A percentile compares a stretch with the other conserved stretches of the same genome.
phyloP scores from a whole-genome alignment of 768 basidiomycete genomes.

The Leccinum pellstonianum region DNA sequence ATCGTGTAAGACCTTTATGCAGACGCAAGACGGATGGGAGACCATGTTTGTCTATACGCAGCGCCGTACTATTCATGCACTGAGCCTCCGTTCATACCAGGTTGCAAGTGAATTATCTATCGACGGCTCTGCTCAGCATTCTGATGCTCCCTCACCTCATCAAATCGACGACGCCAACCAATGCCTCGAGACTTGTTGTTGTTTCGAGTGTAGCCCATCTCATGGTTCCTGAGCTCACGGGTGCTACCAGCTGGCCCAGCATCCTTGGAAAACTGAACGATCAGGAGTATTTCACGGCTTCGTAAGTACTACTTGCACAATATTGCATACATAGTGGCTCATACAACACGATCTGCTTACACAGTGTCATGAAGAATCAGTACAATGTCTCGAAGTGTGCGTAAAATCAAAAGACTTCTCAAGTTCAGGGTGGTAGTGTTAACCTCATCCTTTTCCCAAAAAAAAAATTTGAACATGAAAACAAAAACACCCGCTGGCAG shows the following conservation, averaged over 20 bases:
- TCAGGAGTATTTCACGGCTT: slow-evolving; percentile 27
- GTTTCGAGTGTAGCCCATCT: slow-evolving; percentile 33
- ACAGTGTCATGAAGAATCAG: slow-evolving; percentile 26
- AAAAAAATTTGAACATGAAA: not conserved
- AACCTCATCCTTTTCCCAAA: not conserved
- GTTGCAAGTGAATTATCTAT: slow-evolving; percentile 35
- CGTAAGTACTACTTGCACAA: slow-evolving; percentile 14
- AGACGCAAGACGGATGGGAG: slow-evolving; percentile 39
- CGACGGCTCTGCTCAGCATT: slow-evolving; percentile 35
- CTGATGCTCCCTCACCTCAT: slow-evolving; percentile 36
- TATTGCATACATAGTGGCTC: not conserved
- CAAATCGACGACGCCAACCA: slow-evolving; percentile 24
- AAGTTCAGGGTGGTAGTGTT: not conserved
- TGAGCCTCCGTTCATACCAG: slow-evolving; percentile 15
- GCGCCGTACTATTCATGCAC: too few relatives aligned
- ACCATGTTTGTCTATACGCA: slow-evolving; percentile 27
- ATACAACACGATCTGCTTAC: not conserved
- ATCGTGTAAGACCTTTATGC: slow-evolving; percentile 12
- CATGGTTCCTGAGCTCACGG: slow-evolving; percentile 9
- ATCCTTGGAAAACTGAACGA: slow-evolving; percentile 32
- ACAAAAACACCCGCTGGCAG: slow-evolving; percentile 10
- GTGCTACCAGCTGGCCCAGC: slow-evolving; percentile 15
- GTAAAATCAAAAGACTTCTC: not conserved
- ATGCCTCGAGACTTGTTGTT: slow-evolving; percentile 30
- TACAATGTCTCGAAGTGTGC: slow-evolving; percentile 30